Percentiles rank a stretch among this genome's conserved stretches.
Conservation (phyloP, 2,329 filamentous ascomycete species). For the Whalleya microplaca region DNA sequence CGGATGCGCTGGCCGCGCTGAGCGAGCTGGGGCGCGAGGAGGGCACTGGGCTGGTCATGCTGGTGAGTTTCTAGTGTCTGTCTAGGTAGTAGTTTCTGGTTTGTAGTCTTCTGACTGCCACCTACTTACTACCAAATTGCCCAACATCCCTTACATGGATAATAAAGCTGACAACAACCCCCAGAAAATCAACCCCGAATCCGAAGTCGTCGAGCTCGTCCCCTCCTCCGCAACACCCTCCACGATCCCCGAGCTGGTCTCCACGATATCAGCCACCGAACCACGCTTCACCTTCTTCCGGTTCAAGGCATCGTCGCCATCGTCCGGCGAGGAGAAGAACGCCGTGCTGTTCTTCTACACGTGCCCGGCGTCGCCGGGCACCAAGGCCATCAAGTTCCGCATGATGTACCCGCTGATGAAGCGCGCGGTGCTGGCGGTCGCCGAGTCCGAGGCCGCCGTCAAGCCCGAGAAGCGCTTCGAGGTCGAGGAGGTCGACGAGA, state of each 20-base stretch:
- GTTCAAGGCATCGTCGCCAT: constrained; percentile 47
- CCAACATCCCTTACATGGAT: too few species aligned
- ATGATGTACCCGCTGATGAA: constrained; percentile 83
- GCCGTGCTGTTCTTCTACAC: constrained; percentile 83
- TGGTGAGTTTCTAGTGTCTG: constrained; percentile 53
- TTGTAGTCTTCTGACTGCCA: too few species aligned
- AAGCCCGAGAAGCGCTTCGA: constrained; percentile 68
- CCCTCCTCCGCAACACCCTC: constrained; percentile 53
- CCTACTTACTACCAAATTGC: too few species aligned
- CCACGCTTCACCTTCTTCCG: constrained; percentile 81
- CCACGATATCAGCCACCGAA: constrained; percentile 66
- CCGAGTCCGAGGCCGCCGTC: constrained; percentile 67
- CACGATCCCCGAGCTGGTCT: constrained; percentile 61
- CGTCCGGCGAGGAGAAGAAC: constrained; percentile 54
- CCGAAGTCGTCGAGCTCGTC: constrained; percentile 71
- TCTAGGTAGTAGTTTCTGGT: neutral
- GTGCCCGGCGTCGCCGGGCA: constrained; percentile 66
- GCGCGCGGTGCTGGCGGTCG: constrained; percentile 67
- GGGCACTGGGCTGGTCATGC: constrained; percentile 61
- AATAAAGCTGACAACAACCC: neutral
- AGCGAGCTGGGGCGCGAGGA: constrained; percentile 58
- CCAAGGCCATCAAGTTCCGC: constrained; percentile 74
- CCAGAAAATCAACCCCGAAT: constrained; percentile 72
- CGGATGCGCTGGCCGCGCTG: constrained; percentile 68
- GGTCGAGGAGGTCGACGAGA: constrained; percentile 69